These are phyloP conservation scores for Hyphochytrium catenoides DNA, from an alignment of 352 stramenopile species.

Conservation along the genomic window DNA sequence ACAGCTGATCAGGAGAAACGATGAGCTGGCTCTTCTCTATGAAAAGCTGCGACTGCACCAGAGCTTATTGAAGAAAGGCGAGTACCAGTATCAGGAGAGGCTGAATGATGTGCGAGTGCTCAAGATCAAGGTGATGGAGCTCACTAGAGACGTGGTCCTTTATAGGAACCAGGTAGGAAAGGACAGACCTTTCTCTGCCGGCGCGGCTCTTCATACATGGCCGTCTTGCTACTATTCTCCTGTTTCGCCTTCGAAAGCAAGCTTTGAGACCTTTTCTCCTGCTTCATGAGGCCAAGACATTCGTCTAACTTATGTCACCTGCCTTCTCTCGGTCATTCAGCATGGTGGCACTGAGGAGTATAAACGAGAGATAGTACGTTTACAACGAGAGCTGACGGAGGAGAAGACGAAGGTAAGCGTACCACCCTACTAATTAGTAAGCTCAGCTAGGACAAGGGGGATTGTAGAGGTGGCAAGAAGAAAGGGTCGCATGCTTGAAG, in stretches of 20 bases:
- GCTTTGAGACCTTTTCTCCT: too few relatives aligned
- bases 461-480: too few relatives aligned
- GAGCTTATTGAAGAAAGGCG: conserved; percentile 66
- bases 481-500: too few relatives aligned
- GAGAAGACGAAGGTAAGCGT: conserved; percentile 91
- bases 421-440: too few relatives aligned
- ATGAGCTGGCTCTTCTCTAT: conserved; percentile 87
- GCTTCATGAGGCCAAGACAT: too few relatives aligned
- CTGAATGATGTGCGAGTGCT: conserved; percentile 80
- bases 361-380: conserved; percentile 58
- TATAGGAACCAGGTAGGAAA: conserved; percentile 60
- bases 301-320: too few relatives aligned
- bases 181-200: too few relatives aligned
- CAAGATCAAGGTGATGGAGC: conserved; percentile 80
- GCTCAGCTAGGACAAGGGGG: too few relatives aligned
- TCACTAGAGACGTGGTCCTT: conserved; percentile 73
- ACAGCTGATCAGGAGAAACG: conserved; percentile 84
- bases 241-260: too few relatives aligned
- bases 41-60: conserved; percentile 94
- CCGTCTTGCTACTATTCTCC: too few relatives aligned
- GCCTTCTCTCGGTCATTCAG: too few relatives aligned
- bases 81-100: conserved; percentile 73
- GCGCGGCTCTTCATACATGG: too few relatives aligned
- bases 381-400: conserved; percentile 72
- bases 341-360: conserved; percentile 44